phyloP scores from a whole-genome alignment of 1,139 yeast species.

The Kazachstania sp. region DNA sequence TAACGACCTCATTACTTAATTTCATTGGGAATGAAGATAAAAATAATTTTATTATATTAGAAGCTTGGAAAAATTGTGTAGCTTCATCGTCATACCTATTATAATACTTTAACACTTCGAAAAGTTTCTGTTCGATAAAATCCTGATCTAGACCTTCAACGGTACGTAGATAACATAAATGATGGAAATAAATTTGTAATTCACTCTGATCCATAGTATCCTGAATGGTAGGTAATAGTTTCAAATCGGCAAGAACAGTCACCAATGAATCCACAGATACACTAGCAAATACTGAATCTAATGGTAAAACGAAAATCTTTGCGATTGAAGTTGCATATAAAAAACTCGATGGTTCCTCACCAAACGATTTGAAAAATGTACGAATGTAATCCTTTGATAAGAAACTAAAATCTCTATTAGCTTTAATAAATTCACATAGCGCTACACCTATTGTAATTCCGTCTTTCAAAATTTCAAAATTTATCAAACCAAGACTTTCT shows the following conservation, averaged over 20 bases:
- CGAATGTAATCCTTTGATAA: too few species aligned
- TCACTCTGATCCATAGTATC: background rate
- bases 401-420: too few species aligned
- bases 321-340: too few species aligned
- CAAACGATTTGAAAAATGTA: too few species aligned
- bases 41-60: background rate
- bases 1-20: background rate
- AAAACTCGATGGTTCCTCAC: too few species aligned
- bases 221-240: too few species aligned
- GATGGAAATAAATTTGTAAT: background rate
- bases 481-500: conserved; percentile 7
- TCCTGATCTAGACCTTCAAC: background rate
- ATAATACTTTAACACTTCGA: background rate
- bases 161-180: background rate
- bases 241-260: too few species aligned
- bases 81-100: background rate
- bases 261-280: too few species aligned
- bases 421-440: background rate
- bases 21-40: background rate
- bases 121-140: background rate
- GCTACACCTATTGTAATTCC: background rate
- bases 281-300: too few species aligned
- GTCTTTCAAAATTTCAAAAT: conserved; percentile 4
- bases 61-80: background rate
- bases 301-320: too few species aligned